Evolutionary conservation across 352 stramenopile genomes (phyloP), one percentile per base, ranked within the genome.

Genomic region (Phytophthora idaei): DNA sequence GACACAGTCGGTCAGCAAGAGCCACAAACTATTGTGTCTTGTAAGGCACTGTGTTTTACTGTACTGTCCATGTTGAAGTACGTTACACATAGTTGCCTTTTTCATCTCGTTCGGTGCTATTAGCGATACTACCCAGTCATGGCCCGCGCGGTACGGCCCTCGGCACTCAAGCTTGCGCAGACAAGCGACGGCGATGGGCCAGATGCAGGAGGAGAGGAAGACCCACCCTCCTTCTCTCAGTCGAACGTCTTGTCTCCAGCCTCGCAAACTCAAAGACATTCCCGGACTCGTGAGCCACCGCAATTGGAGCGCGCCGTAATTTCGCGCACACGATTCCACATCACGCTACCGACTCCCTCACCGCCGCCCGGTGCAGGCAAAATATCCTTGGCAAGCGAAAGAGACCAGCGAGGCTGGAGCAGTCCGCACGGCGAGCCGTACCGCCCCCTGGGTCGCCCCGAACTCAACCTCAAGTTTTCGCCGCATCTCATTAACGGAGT

Each of bases 341-440:
- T 93, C 70, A 83, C 80, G 6, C 57, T 90, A 21, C 51, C 69
- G 34, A 17, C 53, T 9, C 34, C 41, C 7, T 25, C 49, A 2
- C 15, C 52, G 3, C 17, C 54, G 15, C 47, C 42, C 4, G 48
- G 34, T 17, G 34, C 42, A 52, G 41, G 6, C 21, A 73, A 65
- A 29, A 7, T 34, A 11, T 21, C 41, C 6, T 32, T 25, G 2
- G 37, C 2, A 7, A 57, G 21, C 37, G 34, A 66, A 21, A 36
- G 4, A 9, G 73, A 82, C 9, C 68, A 76, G 12, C 70, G 71
- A 2, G 85, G 85, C 4, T 93, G 85, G 85, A 84, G 80, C 42
- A 92, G 85, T 58, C 85, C 85, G 7, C 76, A 89, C 50, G 83
- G 83, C 5, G 77, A 92, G 61, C 85, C 85, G 1, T 93, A 92